Evolutionary conservation across 2,329 filamentous ascomycete genomes (phyloP), one percentile per base, ranked within the genome.

Genomic region (Phoma sp.): DNA sequence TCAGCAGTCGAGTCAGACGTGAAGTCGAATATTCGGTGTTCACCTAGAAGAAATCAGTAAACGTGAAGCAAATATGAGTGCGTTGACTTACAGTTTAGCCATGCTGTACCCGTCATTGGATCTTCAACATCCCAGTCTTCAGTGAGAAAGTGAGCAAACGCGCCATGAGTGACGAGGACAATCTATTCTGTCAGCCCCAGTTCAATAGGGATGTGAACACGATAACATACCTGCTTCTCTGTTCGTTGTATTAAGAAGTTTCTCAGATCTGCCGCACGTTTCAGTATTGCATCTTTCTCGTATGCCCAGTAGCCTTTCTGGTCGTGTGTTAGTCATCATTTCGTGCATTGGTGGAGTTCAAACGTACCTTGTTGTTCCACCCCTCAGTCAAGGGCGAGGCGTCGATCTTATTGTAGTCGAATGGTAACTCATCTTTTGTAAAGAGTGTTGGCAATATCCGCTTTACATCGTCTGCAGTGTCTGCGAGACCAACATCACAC

Each of bases 111-210:
- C 1, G 56, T 63, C 66, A 72, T 68, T 1, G 68, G 65, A 39
- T 72, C 64, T 11, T 54, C 61, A 11, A 68, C 67, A 33, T 69
- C 60, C 85, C 87, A 96, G 67, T 96, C 92, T 62, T 92, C 85
- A 0, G 91, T 95, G 59, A 96, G 77, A 66, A 91, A 96, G 73
- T 96, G 92, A 65, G 96, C 72, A 64, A 93, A 90, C 1, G 89
- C 90, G 1, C 92, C 92, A 66, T 96, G 92, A 3, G 91, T 89
- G 7, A 96, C 91, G 2, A 92, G 81, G 0, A 88, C 85, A 23
- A 96, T 84, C 63, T 93, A 84, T 67, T 9, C 60, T 67, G 63
- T 76, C 77, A 57, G 57, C 26, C 18, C 25, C 18, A 5, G n/a
- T n/a, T n/a, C n/a, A n/a, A n/a, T n/a, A n/a, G n/a, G n/a, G n/a